Base-by-base conservation (phyloP, 257 asterid genomes). In the Jaltomata sinuosa region DNA sequence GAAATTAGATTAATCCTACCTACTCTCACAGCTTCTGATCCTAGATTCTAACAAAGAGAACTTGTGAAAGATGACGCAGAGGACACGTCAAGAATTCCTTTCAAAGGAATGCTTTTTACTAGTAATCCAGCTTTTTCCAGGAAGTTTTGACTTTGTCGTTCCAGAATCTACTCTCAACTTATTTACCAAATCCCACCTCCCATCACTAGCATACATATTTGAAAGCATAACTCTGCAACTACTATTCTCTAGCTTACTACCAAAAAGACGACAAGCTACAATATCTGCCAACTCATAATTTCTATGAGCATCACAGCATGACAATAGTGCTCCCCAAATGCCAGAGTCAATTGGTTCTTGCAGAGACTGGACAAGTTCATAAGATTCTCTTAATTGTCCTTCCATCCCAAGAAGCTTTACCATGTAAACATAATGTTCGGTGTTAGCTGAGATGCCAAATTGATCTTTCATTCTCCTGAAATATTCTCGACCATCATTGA, bases 341-440 rank as follows among this genome's bases (percentile, higher is more conserved):
- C 94, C 90, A 4, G 89, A 83, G 83, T 91, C 85, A 82, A 90
- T 93, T 0, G 95, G 94, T 81, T 84, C 91, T 0, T 83, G 83
- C 79, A 92, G 34, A 6, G 92, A 87, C 50, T 83, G 88, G 52
- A 92, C 65, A 72, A 93, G 90, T 69, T 87, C 87, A 85, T 92
- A 90, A 84, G 97, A 98, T 90, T 91, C 94, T 40, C 84, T 86
- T 83, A 91, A 59, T 82, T 92, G 91, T 47, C 96, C 98, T 81
- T 88, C 88, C 95, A 89, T 93, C 57, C 99, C 99, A 21, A 96
- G 93, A 91, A 96, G 93, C 92, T 92, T 96, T 84, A 94, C 95
- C 92, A 92, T 91, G 91, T 92, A 88, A 81, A 96, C 91, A 84
- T 87, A 85, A 89, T 96, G 98, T 88, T 93, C 95, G 3, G 93